Conservation (phyloP, 208 protist genomes). For the Wallacemonas sp. region DNA sequence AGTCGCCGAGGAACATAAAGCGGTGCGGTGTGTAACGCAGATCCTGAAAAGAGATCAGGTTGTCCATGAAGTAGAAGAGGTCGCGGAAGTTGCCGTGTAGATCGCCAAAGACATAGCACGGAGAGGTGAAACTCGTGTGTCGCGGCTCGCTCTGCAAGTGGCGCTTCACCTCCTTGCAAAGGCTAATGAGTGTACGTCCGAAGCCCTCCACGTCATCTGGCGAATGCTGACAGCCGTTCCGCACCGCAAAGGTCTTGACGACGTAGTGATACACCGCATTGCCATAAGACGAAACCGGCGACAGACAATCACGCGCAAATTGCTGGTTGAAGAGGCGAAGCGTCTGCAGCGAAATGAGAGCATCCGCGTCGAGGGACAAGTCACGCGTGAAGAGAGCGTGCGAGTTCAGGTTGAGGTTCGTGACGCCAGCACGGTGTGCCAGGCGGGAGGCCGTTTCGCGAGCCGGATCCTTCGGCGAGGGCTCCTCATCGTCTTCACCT, state of each 20-base stretch:
- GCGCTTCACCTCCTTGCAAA: slow-evolving; percentile 73
- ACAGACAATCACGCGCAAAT: slow-evolving; percentile 44
- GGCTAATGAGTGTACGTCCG: slow-evolving; percentile 75
- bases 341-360: slow-evolving; percentile 78
- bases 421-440: slow-evolving; percentile 47
- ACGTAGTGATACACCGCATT: slow-evolving; percentile 88
- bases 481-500: slow-evolving; percentile 30
- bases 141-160: slow-evolving; percentile 73
- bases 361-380: slow-evolving; percentile 75
- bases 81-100: slow-evolving; percentile 95
- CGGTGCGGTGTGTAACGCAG: slow-evolving; percentile 90
- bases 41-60: slow-evolving; percentile 91
- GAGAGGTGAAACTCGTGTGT: slow-evolving; percentile 65
- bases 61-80: slow-evolving; percentile 93
- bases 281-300: slow-evolving; percentile 71
- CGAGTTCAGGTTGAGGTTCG: slow-evolving; percentile 37
- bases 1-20: slow-evolving; percentile 99
- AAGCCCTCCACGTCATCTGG: slow-evolving; percentile 82
- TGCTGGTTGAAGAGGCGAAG: slow-evolving; percentile 75
- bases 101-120: slow-evolving; percentile 95
- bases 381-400: slow-evolving; percentile 51
- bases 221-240: slow-evolving; percentile 78
- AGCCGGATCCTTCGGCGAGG: slow-evolving; percentile 36
- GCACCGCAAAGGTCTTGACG: slow-evolving; percentile 80
- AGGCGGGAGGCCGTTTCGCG: slow-evolving; percentile 35